phyloP scores from a whole-genome alignment of 495 filamentous ascomycete genomes.

The Lepidopterella palustris region DNA sequence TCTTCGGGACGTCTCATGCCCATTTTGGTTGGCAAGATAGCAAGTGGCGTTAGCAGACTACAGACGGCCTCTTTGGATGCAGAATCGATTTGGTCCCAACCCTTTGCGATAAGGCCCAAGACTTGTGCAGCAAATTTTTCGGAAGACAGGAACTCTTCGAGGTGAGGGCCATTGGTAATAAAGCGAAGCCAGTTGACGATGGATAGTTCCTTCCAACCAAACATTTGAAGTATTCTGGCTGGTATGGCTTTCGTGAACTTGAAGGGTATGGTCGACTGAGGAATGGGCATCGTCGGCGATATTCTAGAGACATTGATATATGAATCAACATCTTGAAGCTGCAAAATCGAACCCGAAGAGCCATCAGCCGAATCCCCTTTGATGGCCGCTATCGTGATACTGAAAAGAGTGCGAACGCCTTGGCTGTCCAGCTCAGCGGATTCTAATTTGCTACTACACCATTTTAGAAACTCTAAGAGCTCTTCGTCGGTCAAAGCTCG shows the following conservation, averaged over 20 bases:
- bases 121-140: slow-evolving; percentile 71
- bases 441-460: slow-evolving; percentile 63
- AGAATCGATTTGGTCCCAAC: slow-evolving; percentile 70
- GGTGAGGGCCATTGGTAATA: slow-evolving; percentile 57
- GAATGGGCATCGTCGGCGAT: slow-evolving; percentile 72
- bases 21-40: slow-evolving; percentile 81
- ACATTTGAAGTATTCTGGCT: slow-evolving; percentile 58
- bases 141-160: slow-evolving; percentile 55
- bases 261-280: slow-evolving; percentile 77
- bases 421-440: slow-evolving; percentile 59
- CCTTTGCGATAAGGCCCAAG: slow-evolving; percentile 74
- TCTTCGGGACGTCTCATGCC: slow-evolving; percentile 85
- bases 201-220: slow-evolving; percentile 78
- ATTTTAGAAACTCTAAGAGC: slow-evolving; percentile 72
- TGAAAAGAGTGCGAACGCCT: slow-evolving; percentile 59
- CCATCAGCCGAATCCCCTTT: slow-evolving; percentile 50
- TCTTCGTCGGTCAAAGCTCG: slow-evolving; percentile 71
- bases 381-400: slow-evolving; percentile 73
- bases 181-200: slow-evolving; percentile 78
- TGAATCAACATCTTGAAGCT: slow-evolving; percentile 64
- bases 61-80: slow-evolving; percentile 59
- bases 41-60: slow-evolving; percentile 54
- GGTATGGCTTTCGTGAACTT: slow-evolving; percentile 59
- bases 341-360: slow-evolving; percentile 56
- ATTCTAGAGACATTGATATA: slow-evolving; percentile 71